Conservation (phyloP, 345 rosid species). For the Citrus australasica region DNA sequence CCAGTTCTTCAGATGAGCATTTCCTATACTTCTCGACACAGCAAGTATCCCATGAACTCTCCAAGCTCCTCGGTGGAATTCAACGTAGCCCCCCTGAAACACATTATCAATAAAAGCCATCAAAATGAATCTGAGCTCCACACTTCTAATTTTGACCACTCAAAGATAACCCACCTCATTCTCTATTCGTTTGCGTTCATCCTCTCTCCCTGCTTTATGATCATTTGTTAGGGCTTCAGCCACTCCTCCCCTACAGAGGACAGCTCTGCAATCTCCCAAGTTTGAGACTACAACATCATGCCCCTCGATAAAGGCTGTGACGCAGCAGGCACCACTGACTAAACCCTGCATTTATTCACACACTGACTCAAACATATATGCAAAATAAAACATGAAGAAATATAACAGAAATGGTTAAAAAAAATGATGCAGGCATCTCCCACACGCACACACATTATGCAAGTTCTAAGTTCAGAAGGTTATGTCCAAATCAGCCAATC, state of each 20-base stretch:
- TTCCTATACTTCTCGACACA: slow-evolving; percentile 80
- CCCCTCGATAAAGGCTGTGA: slow-evolving; percentile 64
- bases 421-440: too few relatives aligned
- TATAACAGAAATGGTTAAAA: not conserved
- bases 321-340: slow-evolving; percentile 73
- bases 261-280: slow-evolving; percentile 86
- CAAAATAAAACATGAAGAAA: too few relatives aligned
- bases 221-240: slow-evolving; percentile 73
- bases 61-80: slow-evolving; percentile 72
- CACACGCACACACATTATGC: too few relatives aligned
- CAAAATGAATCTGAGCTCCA: not conserved
- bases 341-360: slow-evolving; percentile 49
- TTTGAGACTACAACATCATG: slow-evolving; percentile 61
- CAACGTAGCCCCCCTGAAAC: slow-evolving; percentile 69
- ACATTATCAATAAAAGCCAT: slow-evolving; percentile 1
- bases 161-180: slow-evolving; percentile 28
- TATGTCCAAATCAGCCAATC: not conserved
- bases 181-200: slow-evolving; percentile 60
- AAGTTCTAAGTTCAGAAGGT: not conserved
- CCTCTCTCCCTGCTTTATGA: slow-evolving; percentile 59
- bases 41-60: slow-evolving; percentile 79
- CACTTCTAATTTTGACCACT: not conserved
- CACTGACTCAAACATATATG: not conserved
- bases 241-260: slow-evolving; percentile 57
- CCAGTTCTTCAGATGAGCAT: slow-evolving; percentile 83